Evolutionary conservation across 139 green algal species (phyloP), one percentile per base, ranked within the genome.

Genomic region (Picochlorum sp.): DNA sequence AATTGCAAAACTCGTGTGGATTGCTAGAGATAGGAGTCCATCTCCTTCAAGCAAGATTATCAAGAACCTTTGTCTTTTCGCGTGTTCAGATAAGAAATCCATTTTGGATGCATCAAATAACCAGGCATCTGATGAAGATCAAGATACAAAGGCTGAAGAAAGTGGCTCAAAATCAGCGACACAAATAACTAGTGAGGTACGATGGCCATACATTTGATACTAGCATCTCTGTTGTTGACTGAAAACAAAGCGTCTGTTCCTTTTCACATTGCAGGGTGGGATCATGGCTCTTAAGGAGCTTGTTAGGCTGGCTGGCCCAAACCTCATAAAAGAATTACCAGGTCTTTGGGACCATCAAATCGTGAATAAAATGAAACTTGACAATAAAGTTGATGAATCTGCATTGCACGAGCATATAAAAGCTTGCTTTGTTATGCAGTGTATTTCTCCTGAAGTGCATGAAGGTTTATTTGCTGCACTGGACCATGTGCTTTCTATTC

Each of bases 41-140:
- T 89, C 66, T 31, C 88, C 91, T 26, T 90, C 86, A 56, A 81
- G 88, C 37, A 95, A 92, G 45, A 70, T 98, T 16, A 62, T 95
- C 5, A 81, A 72, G 54, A 97, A 98, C 67, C 44, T 96, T 1
- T 87, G 70, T 44, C 51, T 30, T 18, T 85, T 97, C 78, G 86
- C 82, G 0, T 88, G 81, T 59, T 75, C 71, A 5, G 87, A 92
- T 74, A 56, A 74, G 0, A 41, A 28, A 2, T 71, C 79, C 63
- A 82, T 77, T 24, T 87, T 72, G 11, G 66, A 24, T 23, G 58
- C 58, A 8, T 45, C 76, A 1, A 14, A 45, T 10, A 57, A 57
- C 1, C 68, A 65, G 24, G 9, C 74, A 62, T 20, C 61, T 4
- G 68, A 74, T 47, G 71, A 69, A 20, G 20, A 54, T 20, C 63